These are phyloP conservation scores for Platismatia glauca DNA, from an alignment of 495 filamentous ascomycete species.

Conservation along the genomic window DNA sequence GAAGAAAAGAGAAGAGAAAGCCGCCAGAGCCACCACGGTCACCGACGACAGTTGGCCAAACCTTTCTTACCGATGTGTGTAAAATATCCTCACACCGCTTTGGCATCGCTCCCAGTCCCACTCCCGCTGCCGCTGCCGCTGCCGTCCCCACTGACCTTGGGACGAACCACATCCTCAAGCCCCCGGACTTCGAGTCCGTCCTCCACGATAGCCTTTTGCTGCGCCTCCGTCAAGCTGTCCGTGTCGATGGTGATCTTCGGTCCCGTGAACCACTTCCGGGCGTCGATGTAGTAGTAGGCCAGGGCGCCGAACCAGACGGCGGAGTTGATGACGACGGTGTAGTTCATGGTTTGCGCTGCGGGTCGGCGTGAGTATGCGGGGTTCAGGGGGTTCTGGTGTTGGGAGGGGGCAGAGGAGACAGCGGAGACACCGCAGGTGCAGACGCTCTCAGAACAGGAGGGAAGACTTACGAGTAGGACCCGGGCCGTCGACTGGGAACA, in stretches of 20 bases:
- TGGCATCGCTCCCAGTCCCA: background rate
- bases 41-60: too few relatives aligned
- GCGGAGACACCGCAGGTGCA: background rate
- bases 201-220: conserved; percentile 19
- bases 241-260: conserved; percentile 58
- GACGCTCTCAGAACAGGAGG: background rate
- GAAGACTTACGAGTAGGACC: conserved; percentile 39
- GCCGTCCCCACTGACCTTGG: background rate
- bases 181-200: conserved; percentile 17
- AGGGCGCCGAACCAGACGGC: conserved; percentile 54
- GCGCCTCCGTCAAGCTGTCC: conserved; percentile 22
- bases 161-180: conserved; percentile 5
- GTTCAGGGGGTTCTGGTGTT: background rate
- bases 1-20: too few relatives aligned
- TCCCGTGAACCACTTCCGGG: conserved; percentile 64
- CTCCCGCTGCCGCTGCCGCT: conserved; percentile 1
- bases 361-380: background rate
- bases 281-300: conserved; percentile 56
- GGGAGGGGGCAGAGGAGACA: background rate
- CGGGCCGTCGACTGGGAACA: conserved; percentile 52
- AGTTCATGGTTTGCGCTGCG: conserved; percentile 50
- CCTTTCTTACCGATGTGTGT: too few relatives aligned
- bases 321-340: conserved; percentile 55
- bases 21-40: too few relatives aligned
- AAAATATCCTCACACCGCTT: conserved; percentile 1